Conservation (phyloP, 108 stramenopile species). For the Cylindrotheca fusiformis region DNA sequence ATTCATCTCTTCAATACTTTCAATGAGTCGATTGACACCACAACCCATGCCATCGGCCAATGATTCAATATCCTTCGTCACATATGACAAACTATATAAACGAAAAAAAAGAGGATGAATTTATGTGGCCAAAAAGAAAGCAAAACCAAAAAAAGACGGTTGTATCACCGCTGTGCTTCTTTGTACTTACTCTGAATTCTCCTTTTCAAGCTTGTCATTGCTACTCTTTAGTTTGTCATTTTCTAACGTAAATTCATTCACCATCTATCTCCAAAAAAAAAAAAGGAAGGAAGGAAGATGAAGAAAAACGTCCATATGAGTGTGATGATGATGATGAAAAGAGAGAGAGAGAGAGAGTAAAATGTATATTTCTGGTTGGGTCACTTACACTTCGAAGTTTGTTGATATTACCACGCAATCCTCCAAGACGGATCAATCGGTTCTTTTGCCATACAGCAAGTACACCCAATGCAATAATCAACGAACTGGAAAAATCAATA, state of each 20-base stretch:
- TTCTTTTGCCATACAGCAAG: not conserved
- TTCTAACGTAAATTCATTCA: not conserved
- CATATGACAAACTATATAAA: not conserved
- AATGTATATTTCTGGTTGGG: not conserved
- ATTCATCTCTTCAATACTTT: conserved; percentile 21
- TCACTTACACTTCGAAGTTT: not conserved
- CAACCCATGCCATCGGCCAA: not conserved
- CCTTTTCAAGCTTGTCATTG: not conserved
- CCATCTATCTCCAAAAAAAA: not conserved
- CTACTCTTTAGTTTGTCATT: not conserved
- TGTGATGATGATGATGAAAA: not conserved
- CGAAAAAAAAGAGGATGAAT: not conserved
- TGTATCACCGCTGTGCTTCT: too few relatives aligned
- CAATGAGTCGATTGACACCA: conserved; percentile 22
- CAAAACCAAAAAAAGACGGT: too few relatives aligned
- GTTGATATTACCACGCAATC: not conserved
- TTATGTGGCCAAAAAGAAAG: too few relatives aligned
- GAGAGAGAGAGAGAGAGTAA: not conserved
- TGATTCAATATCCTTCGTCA: not conserved
- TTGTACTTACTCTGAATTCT: not conserved
- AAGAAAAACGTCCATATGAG: not conserved
- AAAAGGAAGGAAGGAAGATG: not conserved
- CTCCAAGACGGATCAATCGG: not conserved
- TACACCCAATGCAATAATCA: not conserved
- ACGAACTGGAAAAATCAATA: not conserved